Conservation (phyloP, 2,329 filamentous ascomycete species). For the Aureobasidium sp. region DNA sequence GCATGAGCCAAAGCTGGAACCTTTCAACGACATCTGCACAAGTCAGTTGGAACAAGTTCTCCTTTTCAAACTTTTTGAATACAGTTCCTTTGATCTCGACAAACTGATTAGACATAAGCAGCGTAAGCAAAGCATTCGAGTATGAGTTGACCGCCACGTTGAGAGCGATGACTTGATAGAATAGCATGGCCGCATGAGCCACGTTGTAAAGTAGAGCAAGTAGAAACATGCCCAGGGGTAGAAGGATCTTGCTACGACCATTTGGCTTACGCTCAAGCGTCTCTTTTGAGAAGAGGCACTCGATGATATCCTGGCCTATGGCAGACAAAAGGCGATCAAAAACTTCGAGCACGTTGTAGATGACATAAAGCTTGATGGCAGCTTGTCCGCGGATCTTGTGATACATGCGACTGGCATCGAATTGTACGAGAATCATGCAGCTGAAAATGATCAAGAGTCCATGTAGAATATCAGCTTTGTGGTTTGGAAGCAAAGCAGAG, state of each 20-base stretch:
- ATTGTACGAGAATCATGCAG: conserved; percentile 75
- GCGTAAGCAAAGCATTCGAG: conserved; percentile 85
- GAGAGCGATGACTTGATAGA: conserved; percentile 95
- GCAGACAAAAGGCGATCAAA: conserved; percentile 85
- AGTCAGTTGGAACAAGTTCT: conserved; percentile 92
- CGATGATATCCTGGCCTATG: conserved; percentile 89
- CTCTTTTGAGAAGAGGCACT: conserved; percentile 90
- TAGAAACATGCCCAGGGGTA: conserved; percentile 86
- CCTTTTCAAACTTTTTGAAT: conserved; percentile 98
- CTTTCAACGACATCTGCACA: conserved; percentile 95
- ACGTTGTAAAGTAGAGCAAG: conserved; percentile 84
- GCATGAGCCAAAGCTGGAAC: conserved; percentile 96
- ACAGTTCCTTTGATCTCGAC: conserved; percentile 98
- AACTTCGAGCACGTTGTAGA: conserved; percentile 94
- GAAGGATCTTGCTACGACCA: conserved; percentile 81
- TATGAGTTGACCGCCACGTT: conserved; percentile 99
- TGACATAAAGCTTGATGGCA: conserved; percentile 96
- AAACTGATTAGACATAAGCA: conserved; percentile 94
- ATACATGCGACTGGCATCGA: conserved; percentile 96
- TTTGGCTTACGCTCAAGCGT: conserved; percentile 80
- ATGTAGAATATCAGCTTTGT: conserved; percentile 93
- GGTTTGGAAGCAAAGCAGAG: conserved; percentile 74
- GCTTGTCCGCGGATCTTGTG: conserved; percentile 94
- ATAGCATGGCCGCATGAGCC: conserved; percentile 76
- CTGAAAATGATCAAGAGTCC: conserved; percentile 82